Evolutionary conservation across 164 flowering plant species (phyloP).

Genomic region (Platanus orientalis): DNA sequence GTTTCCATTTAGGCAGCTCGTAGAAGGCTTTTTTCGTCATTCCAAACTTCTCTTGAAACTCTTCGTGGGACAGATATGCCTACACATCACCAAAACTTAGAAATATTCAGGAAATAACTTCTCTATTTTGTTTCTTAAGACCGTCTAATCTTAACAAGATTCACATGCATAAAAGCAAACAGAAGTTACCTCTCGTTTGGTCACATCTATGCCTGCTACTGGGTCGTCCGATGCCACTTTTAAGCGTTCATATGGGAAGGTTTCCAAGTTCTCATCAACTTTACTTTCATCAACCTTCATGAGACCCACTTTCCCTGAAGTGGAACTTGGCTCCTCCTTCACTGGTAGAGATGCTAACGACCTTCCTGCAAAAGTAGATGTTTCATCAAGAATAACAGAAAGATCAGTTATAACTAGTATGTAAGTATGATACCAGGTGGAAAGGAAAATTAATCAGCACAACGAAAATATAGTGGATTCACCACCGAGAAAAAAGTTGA

Average conservation of each 20-base stretch:
- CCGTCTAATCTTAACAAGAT: neutral
- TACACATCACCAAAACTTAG: slow-evolving; percentile 16
- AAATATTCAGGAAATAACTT: neutral
- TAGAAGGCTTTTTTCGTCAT: slow-evolving; percentile 58
- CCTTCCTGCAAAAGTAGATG: slow-evolving; percentile 7
- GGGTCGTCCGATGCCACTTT: slow-evolving; percentile 42
- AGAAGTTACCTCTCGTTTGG: slow-evolving; percentile 66
- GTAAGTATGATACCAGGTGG: neutral
- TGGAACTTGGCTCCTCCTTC: slow-evolving; percentile 6
- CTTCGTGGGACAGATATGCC: slow-evolving; percentile 60
- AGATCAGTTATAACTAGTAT: neutral
- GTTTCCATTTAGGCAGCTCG: slow-evolving; percentile 67
- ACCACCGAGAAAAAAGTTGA: neutral
- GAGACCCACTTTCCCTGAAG: slow-evolving; percentile 3
- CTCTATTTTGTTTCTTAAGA: neutral
- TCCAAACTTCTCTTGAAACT: slow-evolving; percentile 57
- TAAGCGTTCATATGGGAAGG: slow-evolving; percentile 48
- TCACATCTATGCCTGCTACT: slow-evolving; percentile 46
- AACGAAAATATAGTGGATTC: neutral
- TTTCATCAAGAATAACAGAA: neutral
- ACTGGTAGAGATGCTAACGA: slow-evolving; percentile 7
- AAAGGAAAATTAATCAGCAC: neutral
- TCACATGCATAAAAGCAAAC: neutral
- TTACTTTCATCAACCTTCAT: slow-evolving; percentile 16
- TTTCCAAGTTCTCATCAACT: slow-evolving; percentile 14